These are phyloP conservation scores for Rhizopus delemar DNA, from an alignment of 371 early-diverging fungal genomes.

Conservation along the genomic window DNA sequence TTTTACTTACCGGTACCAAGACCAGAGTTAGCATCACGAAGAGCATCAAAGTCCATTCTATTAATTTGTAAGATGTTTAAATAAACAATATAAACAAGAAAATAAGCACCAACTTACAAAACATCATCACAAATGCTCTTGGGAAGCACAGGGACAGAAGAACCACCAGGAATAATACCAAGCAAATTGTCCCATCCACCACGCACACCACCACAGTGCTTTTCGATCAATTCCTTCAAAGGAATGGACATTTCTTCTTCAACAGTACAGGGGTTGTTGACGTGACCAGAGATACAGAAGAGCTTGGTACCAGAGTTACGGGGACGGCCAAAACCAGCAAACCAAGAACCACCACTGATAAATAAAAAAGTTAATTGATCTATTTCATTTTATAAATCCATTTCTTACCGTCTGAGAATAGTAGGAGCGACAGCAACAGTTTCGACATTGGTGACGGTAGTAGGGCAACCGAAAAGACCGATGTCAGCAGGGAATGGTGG, in stretches of 20 bases:
- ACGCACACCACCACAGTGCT: slow-evolving; percentile 95
- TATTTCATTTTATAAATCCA: background rate
- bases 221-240: slow-evolving; percentile 90
- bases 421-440: slow-evolving; percentile 98
- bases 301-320: slow-evolving; percentile 96
- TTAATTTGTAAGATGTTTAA: background rate
- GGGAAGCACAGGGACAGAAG: slow-evolving; percentile 92
- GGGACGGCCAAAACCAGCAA: slow-evolving; percentile 90
- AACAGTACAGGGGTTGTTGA: slow-evolving; percentile 96
- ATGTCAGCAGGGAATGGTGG: slow-evolving; percentile 99
- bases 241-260: slow-evolving; percentile 99
- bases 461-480: slow-evolving; percentile 97
- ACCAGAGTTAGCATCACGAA: slow-evolving; percentile 91
- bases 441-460: slow-evolving; percentile 97
- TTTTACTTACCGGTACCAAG: slow-evolving; percentile 80
- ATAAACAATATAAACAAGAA: background rate
- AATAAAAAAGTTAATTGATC: slow-evolving; percentile 2
- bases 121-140: slow-evolving; percentile 87
- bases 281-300: slow-evolving; percentile 96
- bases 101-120: slow-evolving; percentile 43
- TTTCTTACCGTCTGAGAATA: slow-evolving; percentile 75
- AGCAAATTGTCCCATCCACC: slow-evolving; percentile 99
- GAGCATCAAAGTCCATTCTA: slow-evolving; percentile 97
- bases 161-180: slow-evolving; percentile 97
- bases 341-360: slow-evolving; percentile 87